phyloP scores from a whole-genome alignment of 306 rosid species.

The Lathyrus aphaca region DNA sequence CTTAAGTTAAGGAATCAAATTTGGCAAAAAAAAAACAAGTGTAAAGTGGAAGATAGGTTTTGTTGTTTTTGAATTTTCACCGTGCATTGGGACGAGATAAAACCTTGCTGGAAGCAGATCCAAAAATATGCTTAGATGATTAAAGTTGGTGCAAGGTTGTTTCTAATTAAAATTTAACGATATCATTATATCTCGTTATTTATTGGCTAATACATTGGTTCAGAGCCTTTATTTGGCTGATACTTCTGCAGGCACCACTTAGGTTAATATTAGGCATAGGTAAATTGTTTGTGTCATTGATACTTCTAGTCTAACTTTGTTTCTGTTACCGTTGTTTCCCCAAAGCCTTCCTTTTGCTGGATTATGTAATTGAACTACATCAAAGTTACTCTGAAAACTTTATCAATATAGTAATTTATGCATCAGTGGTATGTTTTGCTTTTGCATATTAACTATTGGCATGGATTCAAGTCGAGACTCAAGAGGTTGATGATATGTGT shows the following conservation, averaged over 20 bases:
- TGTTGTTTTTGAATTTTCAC: no score
- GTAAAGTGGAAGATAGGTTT: no score
- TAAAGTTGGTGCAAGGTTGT: constrained; percentile 14
- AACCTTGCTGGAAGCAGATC: no score
- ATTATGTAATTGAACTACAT: constrained; percentile 2
- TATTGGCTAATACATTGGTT: background rate
- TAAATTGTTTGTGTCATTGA: constrained; percentile 34
- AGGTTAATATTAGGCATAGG: constrained; percentile 6
- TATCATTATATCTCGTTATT: constrained; percentile 16
- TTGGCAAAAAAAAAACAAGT: no score
- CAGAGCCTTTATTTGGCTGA: constrained; percentile 17
- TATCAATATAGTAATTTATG: constrained; percentile 14
- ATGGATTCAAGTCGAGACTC: constrained; percentile 8
- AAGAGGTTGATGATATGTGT: constrained; percentile 27
- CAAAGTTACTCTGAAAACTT: constrained; percentile 7
- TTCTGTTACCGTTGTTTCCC: background rate
- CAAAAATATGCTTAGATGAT: background rate
- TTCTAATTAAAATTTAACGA: constrained; percentile 18
- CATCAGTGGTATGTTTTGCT: constrained; percentile 18
- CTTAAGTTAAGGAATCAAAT: background rate
- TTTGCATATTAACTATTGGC: constrained; percentile 11
- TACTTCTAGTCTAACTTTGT: constrained; percentile 34
- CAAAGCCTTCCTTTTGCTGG: constrained; percentile 19
- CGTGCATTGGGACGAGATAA: no score
- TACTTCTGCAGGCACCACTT: constrained; percentile 18